phyloP scores from a whole-genome alignment of 2,329 filamentous ascomycete species.

The Alternaria solani region DNA sequence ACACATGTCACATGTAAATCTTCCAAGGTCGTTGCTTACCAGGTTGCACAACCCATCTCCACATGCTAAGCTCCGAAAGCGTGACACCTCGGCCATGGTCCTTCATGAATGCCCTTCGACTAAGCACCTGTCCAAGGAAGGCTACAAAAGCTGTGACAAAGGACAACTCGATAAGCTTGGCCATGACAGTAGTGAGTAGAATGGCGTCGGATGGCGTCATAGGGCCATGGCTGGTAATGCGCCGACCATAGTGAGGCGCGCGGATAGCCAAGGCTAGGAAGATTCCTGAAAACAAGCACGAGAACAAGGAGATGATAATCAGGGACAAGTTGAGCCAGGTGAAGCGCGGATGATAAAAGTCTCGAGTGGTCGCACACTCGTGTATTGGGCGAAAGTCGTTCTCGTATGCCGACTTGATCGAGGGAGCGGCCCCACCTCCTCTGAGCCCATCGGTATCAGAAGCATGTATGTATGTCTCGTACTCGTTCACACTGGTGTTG shows the following conservation, averaged over 20 bases:
- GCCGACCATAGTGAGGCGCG: constrained; percentile 68
- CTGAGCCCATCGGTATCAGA: constrained; percentile 34
- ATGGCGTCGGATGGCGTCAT: constrained; percentile 71
- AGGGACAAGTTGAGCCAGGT: constrained; percentile 59
- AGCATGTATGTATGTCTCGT: constrained; percentile 39
- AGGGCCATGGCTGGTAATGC: constrained; percentile 61
- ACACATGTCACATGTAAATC: background rate
- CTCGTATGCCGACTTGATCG: constrained; percentile 48
- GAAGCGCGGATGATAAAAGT: constrained; percentile 51
- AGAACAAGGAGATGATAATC: constrained; percentile 64
- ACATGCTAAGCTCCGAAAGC: constrained; percentile 79
- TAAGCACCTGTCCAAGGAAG: constrained; percentile 77
- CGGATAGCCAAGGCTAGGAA: constrained; percentile 70
- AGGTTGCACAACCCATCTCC: constrained; percentile 71
- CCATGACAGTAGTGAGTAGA: constrained; percentile 71
- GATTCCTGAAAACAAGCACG: constrained; percentile 69
- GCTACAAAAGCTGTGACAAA: constrained; percentile 81
- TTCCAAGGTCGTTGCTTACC: background rate
- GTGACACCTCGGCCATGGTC: constrained; percentile 69
- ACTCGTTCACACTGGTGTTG: constrained; percentile 36
- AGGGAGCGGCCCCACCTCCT: constrained; percentile 30
- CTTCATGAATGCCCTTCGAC: constrained; percentile 70
- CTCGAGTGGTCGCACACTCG: constrained; percentile 48
- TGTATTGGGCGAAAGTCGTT: constrained; percentile 47
- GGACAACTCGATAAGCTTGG: constrained; percentile 79